These are phyloP conservation scores for Plasmodiophora brassicae DNA, from an alignment of 208 protist genomes.

Conservation along the genomic window DNA sequence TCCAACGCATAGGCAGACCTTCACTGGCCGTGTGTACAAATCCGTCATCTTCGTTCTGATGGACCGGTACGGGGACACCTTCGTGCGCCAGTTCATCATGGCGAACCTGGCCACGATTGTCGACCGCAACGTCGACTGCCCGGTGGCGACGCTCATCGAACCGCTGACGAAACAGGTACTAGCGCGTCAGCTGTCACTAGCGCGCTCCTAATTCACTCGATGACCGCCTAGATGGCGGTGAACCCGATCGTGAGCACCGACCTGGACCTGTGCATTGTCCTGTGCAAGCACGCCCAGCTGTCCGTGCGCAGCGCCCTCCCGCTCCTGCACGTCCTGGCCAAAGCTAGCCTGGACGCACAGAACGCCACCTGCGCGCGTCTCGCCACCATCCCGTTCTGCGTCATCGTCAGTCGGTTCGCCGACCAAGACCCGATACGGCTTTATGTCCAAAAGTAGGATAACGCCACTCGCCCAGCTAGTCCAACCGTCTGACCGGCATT, in stretches of 20 bases:
- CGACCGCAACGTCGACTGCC: not conserved
- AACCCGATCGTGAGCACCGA: not conserved
- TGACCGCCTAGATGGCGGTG: not conserved
- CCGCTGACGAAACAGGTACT: constrained; percentile 6
- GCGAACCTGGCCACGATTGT: not conserved
- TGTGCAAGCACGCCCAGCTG: not conserved
- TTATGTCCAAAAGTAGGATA: not conserved
- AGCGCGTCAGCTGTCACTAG: not conserved
- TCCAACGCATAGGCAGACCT: not conserved
- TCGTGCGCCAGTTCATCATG: not conserved
- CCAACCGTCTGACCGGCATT: too few species aligned
- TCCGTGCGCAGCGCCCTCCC: not conserved
- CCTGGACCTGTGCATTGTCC: not conserved
- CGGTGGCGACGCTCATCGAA: not conserved
- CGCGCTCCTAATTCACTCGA: not conserved
- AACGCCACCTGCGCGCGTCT: not conserved
- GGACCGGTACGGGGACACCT: not conserved
- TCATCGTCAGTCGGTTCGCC: not conserved
- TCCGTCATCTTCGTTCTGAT: not conserved
- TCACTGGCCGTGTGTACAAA: not conserved
- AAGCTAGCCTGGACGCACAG: not conserved
- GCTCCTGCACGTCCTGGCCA: not conserved
- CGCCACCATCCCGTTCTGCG: not conserved
- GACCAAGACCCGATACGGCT: not conserved
- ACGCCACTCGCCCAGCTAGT: too few species aligned